Evolutionary conservation across 2,329 filamentous ascomycete genomes (phyloP).

Genomic region (Amauroascus verrucosus): DNA sequence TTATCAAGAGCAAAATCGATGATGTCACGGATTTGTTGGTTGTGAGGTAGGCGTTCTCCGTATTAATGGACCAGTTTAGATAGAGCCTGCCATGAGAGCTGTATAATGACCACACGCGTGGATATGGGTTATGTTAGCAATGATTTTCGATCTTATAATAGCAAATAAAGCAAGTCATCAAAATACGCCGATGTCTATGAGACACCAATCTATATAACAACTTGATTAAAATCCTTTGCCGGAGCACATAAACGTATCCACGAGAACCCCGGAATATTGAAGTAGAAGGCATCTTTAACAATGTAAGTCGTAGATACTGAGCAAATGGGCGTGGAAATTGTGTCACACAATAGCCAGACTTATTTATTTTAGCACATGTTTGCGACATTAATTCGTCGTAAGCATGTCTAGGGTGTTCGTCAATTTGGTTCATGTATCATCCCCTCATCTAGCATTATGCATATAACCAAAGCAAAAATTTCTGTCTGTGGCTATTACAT

Average conservation of each 20-base stretch:
- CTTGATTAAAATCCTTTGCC: not conserved
- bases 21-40: constrained; percentile 20
- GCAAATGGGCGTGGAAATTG: too few species aligned
- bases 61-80: too few species aligned
- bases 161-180: not conserved
- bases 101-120: too few species aligned
- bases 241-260: not conserved
- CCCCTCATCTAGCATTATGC: not conserved
- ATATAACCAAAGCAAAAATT: not conserved
- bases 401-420: too few species aligned
- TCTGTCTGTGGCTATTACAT: not conserved
- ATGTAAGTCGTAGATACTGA: too few species aligned
- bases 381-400: too few species aligned
- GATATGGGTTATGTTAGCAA: not conserved
- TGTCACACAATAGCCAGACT: too few species aligned
- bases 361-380: too few species aligned
- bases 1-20: constrained; percentile 30
- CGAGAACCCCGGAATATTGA: not conserved
- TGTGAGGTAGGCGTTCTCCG: not conserved
- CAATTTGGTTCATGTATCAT: too few species aligned
- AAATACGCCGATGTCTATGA: not conserved
- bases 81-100: too few species aligned
- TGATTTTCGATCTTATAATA: not conserved
- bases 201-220: not conserved
- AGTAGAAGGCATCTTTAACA: too few species aligned